Conservation (phyloP, 2,329 filamentous ascomycete species). For the Paradendryphiella salina region DNA sequence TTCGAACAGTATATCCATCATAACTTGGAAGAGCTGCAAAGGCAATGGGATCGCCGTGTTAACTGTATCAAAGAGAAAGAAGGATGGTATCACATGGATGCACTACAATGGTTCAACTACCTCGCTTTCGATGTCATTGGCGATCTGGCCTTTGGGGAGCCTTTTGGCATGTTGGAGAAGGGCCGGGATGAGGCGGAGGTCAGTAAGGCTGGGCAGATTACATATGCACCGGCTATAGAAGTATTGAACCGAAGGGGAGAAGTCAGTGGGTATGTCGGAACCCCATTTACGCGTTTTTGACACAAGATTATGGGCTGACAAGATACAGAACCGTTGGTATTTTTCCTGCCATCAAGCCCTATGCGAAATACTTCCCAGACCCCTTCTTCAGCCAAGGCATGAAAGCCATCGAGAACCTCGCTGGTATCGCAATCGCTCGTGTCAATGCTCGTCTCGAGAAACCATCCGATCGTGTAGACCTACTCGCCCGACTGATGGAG, state of each 20-base stretch:
- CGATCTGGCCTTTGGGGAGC: conserved; percentile 71
- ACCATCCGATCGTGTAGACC: conserved; percentile 68
- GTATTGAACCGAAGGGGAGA: conserved; percentile 87
- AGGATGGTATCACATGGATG: conserved; percentile 68
- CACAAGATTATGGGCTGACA: conserved; percentile 9
- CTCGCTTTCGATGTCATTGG: conserved; percentile 58
- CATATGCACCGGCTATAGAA: conserved; percentile 78
- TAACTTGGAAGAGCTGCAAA: conserved; percentile 74
- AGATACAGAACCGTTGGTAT: conserved; percentile 66
- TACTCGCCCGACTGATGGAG: conserved; percentile 82
- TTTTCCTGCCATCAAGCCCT: conserved; percentile 74
- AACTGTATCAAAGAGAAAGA: conserved; percentile 51
- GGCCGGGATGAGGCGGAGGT: conserved; percentile 79
- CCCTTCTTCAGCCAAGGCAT: conserved; percentile 77
- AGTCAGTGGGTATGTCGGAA: conserved; percentile 64
- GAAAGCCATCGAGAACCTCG: conserved; percentile 74
- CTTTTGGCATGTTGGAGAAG: conserved; percentile 80
- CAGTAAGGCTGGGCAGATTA: conserved; percentile 62
- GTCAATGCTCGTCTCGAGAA: conserved; percentile 72
- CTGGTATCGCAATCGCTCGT: conserved; percentile 83
- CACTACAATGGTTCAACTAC: conserved; percentile 79
- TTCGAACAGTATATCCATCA: conserved; percentile 88
- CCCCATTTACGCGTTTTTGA: not conserved
- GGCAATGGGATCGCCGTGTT: conserved; percentile 70
- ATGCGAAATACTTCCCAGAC: conserved; percentile 77